Evolutionary conservation across 1,139 yeast genomes (phyloP).

Genomic region (Arxiozyma telluris): DNA sequence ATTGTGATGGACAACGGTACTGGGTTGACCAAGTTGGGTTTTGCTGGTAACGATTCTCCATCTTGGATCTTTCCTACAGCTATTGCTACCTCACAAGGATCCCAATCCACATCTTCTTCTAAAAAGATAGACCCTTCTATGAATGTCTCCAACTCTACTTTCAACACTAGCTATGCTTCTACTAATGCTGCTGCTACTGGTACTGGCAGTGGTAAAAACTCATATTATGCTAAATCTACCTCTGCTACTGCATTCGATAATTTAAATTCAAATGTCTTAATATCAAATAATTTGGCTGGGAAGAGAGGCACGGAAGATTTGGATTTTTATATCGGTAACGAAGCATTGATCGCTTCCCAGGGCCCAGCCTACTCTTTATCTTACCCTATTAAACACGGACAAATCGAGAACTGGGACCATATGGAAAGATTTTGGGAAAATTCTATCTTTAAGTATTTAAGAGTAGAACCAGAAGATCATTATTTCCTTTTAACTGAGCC

Average conservation of each 20-base stretch:
- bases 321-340: slow-evolving; percentile 93
- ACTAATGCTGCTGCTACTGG: slow-evolving; percentile 23
- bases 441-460: slow-evolving; percentile 86
- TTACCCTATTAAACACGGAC: slow-evolving; percentile 96
- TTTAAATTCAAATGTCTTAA: slow-evolving; percentile 26
- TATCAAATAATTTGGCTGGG: slow-evolving; percentile 45
- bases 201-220: slow-evolving; percentile 20
- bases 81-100: slow-evolving; percentile 57
- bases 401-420: slow-evolving; percentile 98
- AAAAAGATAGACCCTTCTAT: background rate
- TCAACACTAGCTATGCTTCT: slow-evolving; percentile 7
- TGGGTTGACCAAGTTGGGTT: slow-evolving; percentile 93
- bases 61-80: slow-evolving; percentile 97
- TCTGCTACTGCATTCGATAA: slow-evolving; percentile 29
- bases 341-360: slow-evolving; percentile 80
- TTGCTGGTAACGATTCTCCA: slow-evolving; percentile 98
- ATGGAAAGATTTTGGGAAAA: slow-evolving; percentile 99
- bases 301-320: slow-evolving; percentile 91
- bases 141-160: slow-evolving; percentile 8
- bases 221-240: slow-evolving; percentile 30
- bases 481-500: slow-evolving; percentile 94
- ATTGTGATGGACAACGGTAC: slow-evolving; percentile 94
- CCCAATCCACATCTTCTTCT: slow-evolving; percentile 12
- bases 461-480: slow-evolving; percentile 99
- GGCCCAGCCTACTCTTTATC: slow-evolving; percentile 83